phyloP scores from a whole-genome alignment of 495 filamentous ascomycete genomes.

The Platismatia glauca region DNA sequence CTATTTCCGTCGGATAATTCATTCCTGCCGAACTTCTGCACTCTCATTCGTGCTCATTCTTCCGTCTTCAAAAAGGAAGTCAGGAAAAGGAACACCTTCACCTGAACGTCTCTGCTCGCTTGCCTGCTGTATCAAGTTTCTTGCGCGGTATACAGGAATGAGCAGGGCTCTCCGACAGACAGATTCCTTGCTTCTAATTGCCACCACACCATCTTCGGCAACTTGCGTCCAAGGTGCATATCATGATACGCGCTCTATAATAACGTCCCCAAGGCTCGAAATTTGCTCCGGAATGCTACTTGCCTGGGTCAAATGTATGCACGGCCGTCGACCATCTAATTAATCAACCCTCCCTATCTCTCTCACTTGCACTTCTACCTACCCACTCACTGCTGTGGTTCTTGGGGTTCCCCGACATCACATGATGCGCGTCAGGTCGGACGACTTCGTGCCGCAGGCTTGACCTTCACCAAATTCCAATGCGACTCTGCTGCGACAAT shows the following conservation, averaged over 20 bases:
- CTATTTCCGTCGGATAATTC: background rate
- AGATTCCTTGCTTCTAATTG: slow-evolving; percentile 1
- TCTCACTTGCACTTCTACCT: background rate
- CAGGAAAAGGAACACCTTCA: background rate
- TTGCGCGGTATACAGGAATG: background rate
- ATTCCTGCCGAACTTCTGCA: background rate
- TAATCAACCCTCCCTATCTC: background rate
- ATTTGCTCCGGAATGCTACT: slow-evolving; percentile 11
- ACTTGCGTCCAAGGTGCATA: slow-evolving; percentile 15
- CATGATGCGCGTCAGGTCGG: slow-evolving; percentile 5
- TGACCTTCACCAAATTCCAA: slow-evolving; percentile 1
- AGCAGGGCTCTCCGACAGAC: background rate
- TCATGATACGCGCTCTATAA: slow-evolving; percentile 21
- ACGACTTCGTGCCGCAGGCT: background rate
- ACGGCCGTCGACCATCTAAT: slow-evolving; percentile 2
- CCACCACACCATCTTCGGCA: slow-evolving; percentile 11
- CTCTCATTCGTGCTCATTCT: slow-evolving; percentile 10
- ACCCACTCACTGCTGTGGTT: background rate
- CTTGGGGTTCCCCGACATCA: background rate
- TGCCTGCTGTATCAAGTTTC: no score
- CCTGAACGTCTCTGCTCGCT: background rate
- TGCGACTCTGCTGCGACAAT: slow-evolving; percentile 1
- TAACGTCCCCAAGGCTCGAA: slow-evolving; percentile 11
- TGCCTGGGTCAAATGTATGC: slow-evolving; percentile 15
- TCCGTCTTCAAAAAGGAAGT: no score